These are phyloP conservation scores for Pseudognaphalium luteoalbum DNA, from an alignment of 129 eudicot species.

Conservation along the genomic window DNA sequence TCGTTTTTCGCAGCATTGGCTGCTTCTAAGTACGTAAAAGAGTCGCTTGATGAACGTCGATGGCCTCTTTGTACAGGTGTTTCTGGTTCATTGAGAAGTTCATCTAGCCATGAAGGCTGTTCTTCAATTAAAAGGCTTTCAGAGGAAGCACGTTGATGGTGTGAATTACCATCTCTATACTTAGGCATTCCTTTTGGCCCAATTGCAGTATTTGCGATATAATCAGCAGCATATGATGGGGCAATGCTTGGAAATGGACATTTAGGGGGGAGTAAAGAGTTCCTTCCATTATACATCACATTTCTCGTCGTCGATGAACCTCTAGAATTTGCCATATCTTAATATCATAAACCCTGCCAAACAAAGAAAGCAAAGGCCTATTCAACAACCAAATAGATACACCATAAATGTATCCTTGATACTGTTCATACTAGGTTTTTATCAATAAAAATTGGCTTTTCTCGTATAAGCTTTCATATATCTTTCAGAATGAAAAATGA, in stretches of 20 bases:
- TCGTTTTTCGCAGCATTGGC: conserved; percentile 46
- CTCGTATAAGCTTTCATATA: neutral
- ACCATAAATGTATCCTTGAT: neutral
- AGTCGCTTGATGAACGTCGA: conserved; percentile 83
- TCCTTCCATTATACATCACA: conserved; percentile 53
- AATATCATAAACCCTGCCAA: conserved; percentile 22
- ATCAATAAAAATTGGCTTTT: too few relatives aligned
- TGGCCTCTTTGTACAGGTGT: conserved; percentile 59
- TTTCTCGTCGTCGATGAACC: conserved; percentile 61
- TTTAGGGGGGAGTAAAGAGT: conserved; percentile 77
- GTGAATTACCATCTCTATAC: conserved; percentile 40
- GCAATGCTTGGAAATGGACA: conserved; percentile 75
- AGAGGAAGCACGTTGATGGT: conserved; percentile 65
- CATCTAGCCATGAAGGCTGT: conserved; percentile 89
- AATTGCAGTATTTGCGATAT: conserved; percentile 39
- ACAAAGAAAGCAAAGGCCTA: neutral
- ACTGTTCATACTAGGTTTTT: neutral
- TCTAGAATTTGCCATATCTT: conserved; percentile 63
- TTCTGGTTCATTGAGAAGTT: conserved; percentile 79
- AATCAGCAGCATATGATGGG: conserved; percentile 56
- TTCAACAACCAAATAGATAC: neutral
- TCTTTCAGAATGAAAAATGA: neutral
- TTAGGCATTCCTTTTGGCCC: conserved; percentile 43
- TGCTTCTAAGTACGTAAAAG: conserved; percentile 63
- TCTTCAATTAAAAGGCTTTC: conserved; percentile 74